These are phyloP conservation scores for Botrytis medusae DNA, from an alignment of 2,329 filamentous ascomycete species.

Conservation along the genomic window DNA sequence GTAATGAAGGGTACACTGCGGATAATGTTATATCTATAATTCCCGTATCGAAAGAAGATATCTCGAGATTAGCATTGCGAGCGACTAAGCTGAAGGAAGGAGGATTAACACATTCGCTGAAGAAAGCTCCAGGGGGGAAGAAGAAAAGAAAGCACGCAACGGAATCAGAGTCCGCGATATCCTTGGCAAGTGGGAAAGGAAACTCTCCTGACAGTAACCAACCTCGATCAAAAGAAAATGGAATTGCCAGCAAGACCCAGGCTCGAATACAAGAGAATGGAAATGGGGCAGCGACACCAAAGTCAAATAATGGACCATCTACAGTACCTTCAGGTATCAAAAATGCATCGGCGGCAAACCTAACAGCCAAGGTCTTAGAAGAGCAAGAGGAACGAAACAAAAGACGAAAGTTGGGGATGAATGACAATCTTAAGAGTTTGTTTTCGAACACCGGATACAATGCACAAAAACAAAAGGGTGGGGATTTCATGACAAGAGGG, in stretches of 20 bases:
- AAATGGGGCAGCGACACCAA: slow-evolving; percentile 22
- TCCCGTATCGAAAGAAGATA: slow-evolving; percentile 67
- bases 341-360: slow-evolving; percentile 78
- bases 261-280: slow-evolving; percentile 34
- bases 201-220: slow-evolving; percentile 31
- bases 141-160: slow-evolving; percentile 69
- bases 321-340: slow-evolving; percentile 64
- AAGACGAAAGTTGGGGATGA: slow-evolving; percentile 64
- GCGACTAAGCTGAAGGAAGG: slow-evolving; percentile 66
- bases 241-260: slow-evolving; percentile 31
- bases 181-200: not conserved
- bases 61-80: slow-evolving; percentile 64
- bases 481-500: slow-evolving; percentile 60
- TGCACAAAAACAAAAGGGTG: slow-evolving; percentile 43
- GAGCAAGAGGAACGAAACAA: slow-evolving; percentile 85
- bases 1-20: slow-evolving; percentile 68
- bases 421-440: slow-evolving; percentile 55
- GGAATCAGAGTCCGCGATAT: slow-evolving; percentile 40
- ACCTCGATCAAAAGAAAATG: slow-evolving; percentile 33
- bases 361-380: slow-evolving; percentile 82
- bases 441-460: slow-evolving; percentile 49
- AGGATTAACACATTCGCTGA: slow-evolving; percentile 81
- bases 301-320: slow-evolving; percentile 38
- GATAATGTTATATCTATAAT: slow-evolving; percentile 84
- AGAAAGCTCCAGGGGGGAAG: slow-evolving; percentile 72